Base-by-base conservation (phyloP, 176 grass and related monocot genomes). In the Hsuehochloa calcarea region DNA sequence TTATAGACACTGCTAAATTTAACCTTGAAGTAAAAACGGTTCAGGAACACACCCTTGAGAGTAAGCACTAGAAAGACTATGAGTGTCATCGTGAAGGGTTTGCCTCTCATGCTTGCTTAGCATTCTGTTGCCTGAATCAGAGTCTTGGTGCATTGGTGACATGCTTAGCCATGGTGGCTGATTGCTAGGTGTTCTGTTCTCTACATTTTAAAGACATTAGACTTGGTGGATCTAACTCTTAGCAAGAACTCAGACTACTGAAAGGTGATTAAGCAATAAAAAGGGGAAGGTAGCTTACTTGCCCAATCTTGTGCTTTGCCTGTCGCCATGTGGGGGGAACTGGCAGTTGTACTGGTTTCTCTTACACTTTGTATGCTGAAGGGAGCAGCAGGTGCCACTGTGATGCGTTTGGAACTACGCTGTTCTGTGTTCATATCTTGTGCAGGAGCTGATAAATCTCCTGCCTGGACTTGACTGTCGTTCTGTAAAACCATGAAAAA, bases 1-100 rank as follows among this genome's bases (percentile, higher is more conserved):
- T 71, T 74, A 63, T 50, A 83, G 3, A 68, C 45, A 45, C 59
- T 35, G 20, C n/a, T 68, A 74, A 43, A 40, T 16, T 20, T 40
- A 61, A 27, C 9, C 10, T 59, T 39, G 1, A 59, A 86, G 38
- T 7, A 38, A 60, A 54, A 34, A 9, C 23, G 39, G 12, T 79
- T 51, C 39, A 59, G 58, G 23, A 49, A 58, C 87, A 72, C 5
- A 95, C 93, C 86, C 90, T 86, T 90, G 88, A 70, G 93, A 95
- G 37, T 95, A 95, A 61, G 75, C 83, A 79, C 71, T 88, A 60
- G 93, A 95, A 80, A 90, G 55, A 85, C 44, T 88, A 5, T 56
- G 68, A 31, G 72, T 79, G 10, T 85, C 75, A 23, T 85, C 39
- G 2, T 82, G 43, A 73, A 52, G 16, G 65, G 35, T 70, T 29